Base-by-base conservation (phyloP, 169 alveolate species). In the Plasmodium berghei region DNA sequence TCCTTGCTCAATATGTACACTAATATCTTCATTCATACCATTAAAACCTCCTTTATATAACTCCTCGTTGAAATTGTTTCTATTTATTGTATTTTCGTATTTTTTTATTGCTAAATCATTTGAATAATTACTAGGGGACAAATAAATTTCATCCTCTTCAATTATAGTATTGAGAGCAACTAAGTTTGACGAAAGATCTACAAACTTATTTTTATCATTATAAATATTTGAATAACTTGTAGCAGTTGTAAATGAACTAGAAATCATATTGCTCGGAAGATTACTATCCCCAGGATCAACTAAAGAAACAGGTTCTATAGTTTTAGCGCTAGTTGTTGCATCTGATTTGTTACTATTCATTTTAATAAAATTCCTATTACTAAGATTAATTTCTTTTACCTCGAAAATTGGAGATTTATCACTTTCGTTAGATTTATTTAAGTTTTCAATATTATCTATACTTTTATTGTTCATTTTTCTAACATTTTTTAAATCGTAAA, bases 331-430 rank as follows among this genome's bases (percentile, higher is more conserved):
- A n/a, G 72, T 62, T 20, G 72, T 73, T 8, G 52, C 64, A 58
- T 73, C 88, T 10, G 66, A 45, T n/a, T 73, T 73, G 54, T 73
- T 73, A 20, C 88, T 73, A 45, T 20, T 62, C 73, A 73, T 77
- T 55, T 77, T 63, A 42, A 49, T 26, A 10, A 22, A 24, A 26
- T 34, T 77, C 18, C 70, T 77, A 63, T 64, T 77, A n/a, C 28
- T 66, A 28, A 48, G 45, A 20, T 26, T 63, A n/a, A 49, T 18
- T 24, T 52, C 69, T 54, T 72, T 72, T 52, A 72, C 55, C 55
- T 77, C 61, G 52, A 63, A 77, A 55, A 22, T 52, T 26, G 54
- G 42, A 1, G 59, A 26, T 4, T 20, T 28, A 26, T 63, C 89
- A 56, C 34, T 77, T 14, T 62, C 88, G n/a, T 74, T 74, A 14